Evolutionary conservation across 176 grass and related monocot species (phyloP), one percentile per base, ranked within the genome.

Genomic region (sorghum (Sorghum bicolor)): DNA sequence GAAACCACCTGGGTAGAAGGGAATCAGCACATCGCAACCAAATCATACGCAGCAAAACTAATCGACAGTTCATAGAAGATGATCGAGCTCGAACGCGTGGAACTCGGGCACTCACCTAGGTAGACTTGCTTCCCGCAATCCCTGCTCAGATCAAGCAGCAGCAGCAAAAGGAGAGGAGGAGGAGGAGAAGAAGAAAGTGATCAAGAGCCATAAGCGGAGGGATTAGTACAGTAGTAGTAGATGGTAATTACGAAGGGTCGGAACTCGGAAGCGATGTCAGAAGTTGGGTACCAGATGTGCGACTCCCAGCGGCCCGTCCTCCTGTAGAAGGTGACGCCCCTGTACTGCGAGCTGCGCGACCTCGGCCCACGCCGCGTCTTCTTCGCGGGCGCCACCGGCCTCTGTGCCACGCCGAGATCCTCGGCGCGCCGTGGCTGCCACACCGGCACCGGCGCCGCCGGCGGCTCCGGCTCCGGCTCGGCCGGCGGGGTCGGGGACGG

Each of bases 91-190:
- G 75, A 76, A 50, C 77, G 7, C 16, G 32, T 6, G 22, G 72
- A 44, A 13, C 74, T 83, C 43, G 4, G 44, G 48, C 61, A 47
- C 72, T 94, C 83, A 98, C 96, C 96, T 77, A 96, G 65, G 89
- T 99, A 99, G 48, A 99, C 93, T 66, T 99, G 96, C 77, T 99
- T 99, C 76, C 96, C 93, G 43, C 96, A 99, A 73, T 99, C 96
- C 96, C 96, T 99, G 78, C 52, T n/a, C 30, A 73, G 67, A 76
- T 87, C 11, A 81, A 64, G 83, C 11, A 66, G 30, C 2, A 74
- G 39, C 7, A 39, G 76, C 31, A 26, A 8, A 13, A 13, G 5
- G n/a, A n/a, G n/a, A 40, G 67, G n/a, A 10, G 64, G 38, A 32
- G 29, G 29, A 2, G 68, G 16, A 50, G 47, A 4, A 39, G 36